Evolutionary conservation across 179 eudicot genomes (phyloP).

Genomic region (Silene noctiflora): DNA sequence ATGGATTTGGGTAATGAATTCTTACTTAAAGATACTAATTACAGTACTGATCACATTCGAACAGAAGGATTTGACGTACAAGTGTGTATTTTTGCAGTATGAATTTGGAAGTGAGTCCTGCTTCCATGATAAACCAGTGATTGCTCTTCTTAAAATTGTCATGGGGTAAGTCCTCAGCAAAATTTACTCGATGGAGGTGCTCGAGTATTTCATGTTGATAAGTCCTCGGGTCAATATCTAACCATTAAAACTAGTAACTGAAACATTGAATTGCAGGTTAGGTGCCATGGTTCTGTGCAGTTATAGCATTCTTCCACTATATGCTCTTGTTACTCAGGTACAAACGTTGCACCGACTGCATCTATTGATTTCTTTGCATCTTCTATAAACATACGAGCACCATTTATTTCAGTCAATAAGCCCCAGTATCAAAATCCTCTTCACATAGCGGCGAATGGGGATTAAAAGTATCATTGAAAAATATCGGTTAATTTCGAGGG

Average conservation of each 20-base stretch:
- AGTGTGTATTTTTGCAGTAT: conserved; percentile 51
- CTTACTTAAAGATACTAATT: neutral
- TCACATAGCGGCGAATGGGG: neutral
- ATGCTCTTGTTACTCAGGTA: conserved; percentile 93
- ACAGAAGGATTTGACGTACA: neutral
- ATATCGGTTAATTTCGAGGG: neutral
- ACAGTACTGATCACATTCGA: neutral
- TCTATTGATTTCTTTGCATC: too few species aligned
- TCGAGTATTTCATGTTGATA: neutral
- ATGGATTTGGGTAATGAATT: conserved; percentile 77
- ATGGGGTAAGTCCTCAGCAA: conserved; percentile 50
- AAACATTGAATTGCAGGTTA: conserved; percentile 40
- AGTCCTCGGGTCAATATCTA: too few species aligned
- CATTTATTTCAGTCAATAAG: too few species aligned
- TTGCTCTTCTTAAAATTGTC: conserved; percentile 39
- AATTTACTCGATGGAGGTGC: neutral
- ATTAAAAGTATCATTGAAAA: neutral
- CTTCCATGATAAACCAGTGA: conserved; percentile 49
- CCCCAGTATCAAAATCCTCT: too few species aligned
- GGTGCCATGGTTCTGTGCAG: conserved; percentile 67
- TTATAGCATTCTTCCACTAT: conserved; percentile 88
- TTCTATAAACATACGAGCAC: too few species aligned
- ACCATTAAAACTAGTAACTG: neutral
- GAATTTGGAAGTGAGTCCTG: conserved; percentile 62
- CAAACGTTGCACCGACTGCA: neutral